A percentile compares a stretch with the other conserved stretches of the same genome.
These are phyloP conservation scores for Saccharata proteae DNA, from an alignment of 2,329 filamentous ascomycete genomes.

Conservation along the genomic window DNA sequence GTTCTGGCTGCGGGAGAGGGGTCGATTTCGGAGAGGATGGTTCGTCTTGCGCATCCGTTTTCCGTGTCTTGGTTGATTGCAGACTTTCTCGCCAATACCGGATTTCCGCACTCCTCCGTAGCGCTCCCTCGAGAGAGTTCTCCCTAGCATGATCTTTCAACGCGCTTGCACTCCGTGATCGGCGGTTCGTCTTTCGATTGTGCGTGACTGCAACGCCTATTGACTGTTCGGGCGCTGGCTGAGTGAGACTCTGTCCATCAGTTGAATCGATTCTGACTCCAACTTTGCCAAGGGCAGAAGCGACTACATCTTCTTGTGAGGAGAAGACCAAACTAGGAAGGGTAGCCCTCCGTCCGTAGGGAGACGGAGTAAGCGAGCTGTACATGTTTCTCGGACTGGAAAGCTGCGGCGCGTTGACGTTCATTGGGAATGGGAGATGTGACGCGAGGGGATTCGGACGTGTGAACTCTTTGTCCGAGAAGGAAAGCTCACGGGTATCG, in stretches of 20 bases:
- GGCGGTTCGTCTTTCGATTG: slow-evolving; percentile 16
- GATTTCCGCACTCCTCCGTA: slow-evolving; percentile 23
- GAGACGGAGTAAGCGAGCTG: slow-evolving; percentile 18
- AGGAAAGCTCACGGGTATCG: slow-evolving; percentile 1
- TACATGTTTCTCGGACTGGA: slow-evolving; percentile 19
- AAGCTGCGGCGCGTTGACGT: slow-evolving; percentile 25
- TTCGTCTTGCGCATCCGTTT: not conserved
- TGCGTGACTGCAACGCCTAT: slow-evolving; percentile 24
- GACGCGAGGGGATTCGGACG: slow-evolving; percentile 23
- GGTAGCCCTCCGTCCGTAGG: slow-evolving; percentile 21
- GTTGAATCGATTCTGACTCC: slow-evolving; percentile 15
- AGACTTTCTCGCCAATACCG: slow-evolving; percentile 23
- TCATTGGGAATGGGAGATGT: slow-evolving; percentile 28
- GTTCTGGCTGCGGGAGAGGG: slow-evolving; percentile 1
- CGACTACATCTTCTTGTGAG: slow-evolving; percentile 16
- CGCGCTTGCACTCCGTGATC: slow-evolving; percentile 25
- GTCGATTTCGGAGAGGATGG: not conserved
- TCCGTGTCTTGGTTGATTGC: slow-evolving; percentile 2
- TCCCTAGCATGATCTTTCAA: slow-evolving; percentile 17
- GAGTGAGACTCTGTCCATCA: slow-evolving; percentile 18
- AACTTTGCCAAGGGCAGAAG: slow-evolving; percentile 14
- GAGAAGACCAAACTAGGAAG: slow-evolving; percentile 20
- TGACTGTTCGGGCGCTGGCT: slow-evolving; percentile 16
- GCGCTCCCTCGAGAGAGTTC: slow-evolving; percentile 13
- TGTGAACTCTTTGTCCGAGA: slow-evolving; percentile 19